phyloP scores from a whole-genome alignment of 2,329 filamentous ascomycete species.

The Colletotrichum salicis region DNA sequence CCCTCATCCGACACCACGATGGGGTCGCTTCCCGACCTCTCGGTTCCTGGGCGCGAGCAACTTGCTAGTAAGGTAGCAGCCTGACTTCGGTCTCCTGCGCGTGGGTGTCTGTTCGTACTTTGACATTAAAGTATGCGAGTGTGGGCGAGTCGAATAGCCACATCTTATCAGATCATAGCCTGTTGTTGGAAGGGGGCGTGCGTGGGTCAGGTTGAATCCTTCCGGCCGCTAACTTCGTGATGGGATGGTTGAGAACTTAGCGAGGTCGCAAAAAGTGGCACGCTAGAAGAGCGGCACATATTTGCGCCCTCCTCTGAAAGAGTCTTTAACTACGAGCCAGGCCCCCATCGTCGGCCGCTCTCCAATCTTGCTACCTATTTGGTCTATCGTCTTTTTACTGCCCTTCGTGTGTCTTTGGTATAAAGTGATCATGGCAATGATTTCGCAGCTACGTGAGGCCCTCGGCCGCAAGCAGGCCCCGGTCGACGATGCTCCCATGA shows the following conservation, averaged over 20 bases:
- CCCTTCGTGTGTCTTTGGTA: background rate
- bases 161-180: background rate
- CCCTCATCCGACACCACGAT: background rate
- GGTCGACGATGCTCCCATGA: background rate
- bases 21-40: background rate
- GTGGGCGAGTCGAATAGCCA: background rate
- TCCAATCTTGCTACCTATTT: too few species aligned
- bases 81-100: background rate
- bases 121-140: background rate
- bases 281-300: background rate
- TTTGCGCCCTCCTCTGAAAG: background rate
- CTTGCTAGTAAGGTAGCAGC: background rate
- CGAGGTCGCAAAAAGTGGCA: background rate
- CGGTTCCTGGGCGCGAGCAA: background rate
- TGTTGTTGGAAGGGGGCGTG: background rate
- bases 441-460: background rate
- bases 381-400: background rate
- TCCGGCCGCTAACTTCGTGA: slow-evolving; percentile 1
- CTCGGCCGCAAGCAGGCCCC: background rate
- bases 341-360: too few species aligned
- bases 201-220: background rate
- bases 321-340: background rate
- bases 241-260: background rate
- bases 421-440: background rate
- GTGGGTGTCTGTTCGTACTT: background rate